Percentiles rank a stretch among this genome's conserved stretches.
Evolutionary conservation across 108 stramenopile genomes (phyloP).

Genomic region (Hondaea fermentalgiana): DNA sequence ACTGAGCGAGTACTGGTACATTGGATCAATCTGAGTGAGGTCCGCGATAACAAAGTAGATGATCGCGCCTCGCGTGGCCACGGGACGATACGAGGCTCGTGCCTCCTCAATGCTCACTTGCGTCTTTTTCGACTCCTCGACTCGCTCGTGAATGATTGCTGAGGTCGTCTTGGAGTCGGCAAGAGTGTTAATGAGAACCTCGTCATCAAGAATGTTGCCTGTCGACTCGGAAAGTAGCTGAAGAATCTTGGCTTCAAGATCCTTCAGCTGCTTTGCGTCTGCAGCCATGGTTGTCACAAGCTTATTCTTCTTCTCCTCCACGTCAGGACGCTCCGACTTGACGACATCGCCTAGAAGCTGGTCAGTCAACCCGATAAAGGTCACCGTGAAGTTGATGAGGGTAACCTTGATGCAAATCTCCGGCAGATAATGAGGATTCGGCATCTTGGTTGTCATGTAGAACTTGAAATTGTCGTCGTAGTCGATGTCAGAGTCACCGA

Average conservation of each 20-base stretch:
- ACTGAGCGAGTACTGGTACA: slow-evolving; percentile 57
- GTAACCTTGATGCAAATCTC: slow-evolving; percentile 62
- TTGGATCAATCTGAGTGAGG: slow-evolving; percentile 52
- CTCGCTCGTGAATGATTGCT: slow-evolving; percentile 46
- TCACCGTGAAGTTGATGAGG: slow-evolving; percentile 61
- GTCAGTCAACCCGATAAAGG: slow-evolving; percentile 50
- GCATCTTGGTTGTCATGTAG: slow-evolving; percentile 58
- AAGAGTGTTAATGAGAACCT: slow-evolving; percentile 54
- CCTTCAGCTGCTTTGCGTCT: slow-evolving; percentile 48
- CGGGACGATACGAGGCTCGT: slow-evolving; percentile 43
- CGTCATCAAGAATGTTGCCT: slow-evolving; percentile 57
- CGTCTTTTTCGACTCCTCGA: slow-evolving; percentile 52
- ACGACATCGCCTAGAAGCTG: slow-evolving; percentile 59
- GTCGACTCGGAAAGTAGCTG: slow-evolving; percentile 38
- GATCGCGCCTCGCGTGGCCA: slow-evolving; percentile 46
- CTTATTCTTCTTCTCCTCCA: slow-evolving; percentile 49
- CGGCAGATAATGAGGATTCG: slow-evolving; percentile 63
- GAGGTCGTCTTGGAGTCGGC: slow-evolving; percentile 46
- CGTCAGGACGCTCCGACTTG: slow-evolving; percentile 45
- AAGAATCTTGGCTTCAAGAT: slow-evolving; percentile 53
- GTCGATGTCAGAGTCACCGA: slow-evolving; percentile 57
- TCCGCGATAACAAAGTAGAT: slow-evolving; percentile 60
- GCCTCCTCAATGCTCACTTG: slow-evolving; percentile 44
- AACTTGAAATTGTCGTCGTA: slow-evolving; percentile 49
- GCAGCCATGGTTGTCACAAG: slow-evolving; percentile 50